Conservation (phyloP, 2,329 filamentous ascomycete genomes). For the Fusarium caatingaense region DNA sequence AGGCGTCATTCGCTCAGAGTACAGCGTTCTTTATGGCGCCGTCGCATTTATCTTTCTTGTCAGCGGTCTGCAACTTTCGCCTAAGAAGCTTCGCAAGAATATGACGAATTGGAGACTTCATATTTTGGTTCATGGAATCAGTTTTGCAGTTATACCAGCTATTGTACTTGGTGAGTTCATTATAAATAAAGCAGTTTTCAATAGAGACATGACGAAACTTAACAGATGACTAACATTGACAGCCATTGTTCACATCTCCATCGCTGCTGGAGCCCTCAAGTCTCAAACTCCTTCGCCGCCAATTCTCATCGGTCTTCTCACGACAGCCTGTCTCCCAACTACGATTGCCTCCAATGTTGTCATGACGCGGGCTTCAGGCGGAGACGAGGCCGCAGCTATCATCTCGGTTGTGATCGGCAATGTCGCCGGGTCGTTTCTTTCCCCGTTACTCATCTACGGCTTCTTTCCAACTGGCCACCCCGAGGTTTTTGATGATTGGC, state of each 20-base stretch:
- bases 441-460: slow-evolving; percentile 71
- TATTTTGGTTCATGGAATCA: slow-evolving; percentile 73
- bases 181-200: neutral
- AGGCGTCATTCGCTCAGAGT: slow-evolving; percentile 64
- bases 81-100: slow-evolving; percentile 69
- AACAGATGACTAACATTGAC: slow-evolving; percentile 23
- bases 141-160: slow-evolving; percentile 73
- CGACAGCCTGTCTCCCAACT: slow-evolving; percentile 75
- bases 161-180: slow-evolving; percentile 64
- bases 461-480: slow-evolving; percentile 62
- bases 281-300: slow-evolving; percentile 71
- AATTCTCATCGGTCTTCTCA: slow-evolving; percentile 74
- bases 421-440: slow-evolving; percentile 74
- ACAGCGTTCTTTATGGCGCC: slow-evolving; percentile 74
- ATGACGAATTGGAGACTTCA: slow-evolving; percentile 76
- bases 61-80: slow-evolving; percentile 75
- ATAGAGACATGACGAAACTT: neutral
- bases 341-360: slow-evolving; percentile 80
- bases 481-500: slow-evolving; percentile 67
- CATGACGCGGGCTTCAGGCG: slow-evolving; percentile 76
- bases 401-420: slow-evolving; percentile 79
- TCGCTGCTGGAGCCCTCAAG: slow-evolving; percentile 59
- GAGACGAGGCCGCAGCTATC: slow-evolving; percentile 73
- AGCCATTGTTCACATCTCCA: slow-evolving; percentile 61
- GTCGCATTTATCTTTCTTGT: slow-evolving; percentile 78